Base-by-base conservation (phyloP, 208 protist genomes). In the Leishmania lainsoni region DNA sequence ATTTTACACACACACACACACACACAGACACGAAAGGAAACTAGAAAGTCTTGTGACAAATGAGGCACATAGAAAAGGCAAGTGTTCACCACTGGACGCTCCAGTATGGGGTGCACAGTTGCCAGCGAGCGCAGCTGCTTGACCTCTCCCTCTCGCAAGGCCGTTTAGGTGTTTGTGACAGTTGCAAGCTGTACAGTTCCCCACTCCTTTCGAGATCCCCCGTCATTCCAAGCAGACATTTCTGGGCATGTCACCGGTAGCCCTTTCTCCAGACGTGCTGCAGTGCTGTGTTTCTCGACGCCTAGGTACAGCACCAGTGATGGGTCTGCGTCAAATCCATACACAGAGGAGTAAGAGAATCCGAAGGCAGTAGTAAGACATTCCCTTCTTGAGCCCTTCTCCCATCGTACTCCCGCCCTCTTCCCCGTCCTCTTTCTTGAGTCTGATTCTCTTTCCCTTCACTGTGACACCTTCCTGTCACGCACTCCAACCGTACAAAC, bases 101-200 rank as follows among this genome's bases (percentile, higher is more conserved):
- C 65, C 73, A 83, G n/a, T 56, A 54, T 20, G 76, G 45, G 6
- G 59, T 29, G 68, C 68, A 29, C 68, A 73, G 39, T 29, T 42
- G 29, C 12, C 61, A 4, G 29, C 61, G 4, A 68, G 61, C 29
- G 61, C 26, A 68, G 29, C 26, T 52, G 68, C 45, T 54, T 52
- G 35, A 51, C 45, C 26, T 73, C 12, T 45, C 45, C 26, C 45
- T 54, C 39, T 10, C 12, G 26, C 39, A 52, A 39, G 20, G 26
- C 52, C 10, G 68, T 52, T 45, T 5, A 73, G 26, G 68, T 73
- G 6, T 17, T 14, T 49, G 22, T 12, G 42, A 35, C 9, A 32
- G 26, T 52, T 9, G 26, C 26, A 35, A 3, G 17, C 6, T 52
- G 39, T 49, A 32, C 45, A 26, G 5, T 1, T 0, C 14, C 45